Percentiles rank a stretch among this genome's conserved stretches.
Conservation (phyloP, 495 filamentous ascomycete species). For the Hamigera avellanea region DNA sequence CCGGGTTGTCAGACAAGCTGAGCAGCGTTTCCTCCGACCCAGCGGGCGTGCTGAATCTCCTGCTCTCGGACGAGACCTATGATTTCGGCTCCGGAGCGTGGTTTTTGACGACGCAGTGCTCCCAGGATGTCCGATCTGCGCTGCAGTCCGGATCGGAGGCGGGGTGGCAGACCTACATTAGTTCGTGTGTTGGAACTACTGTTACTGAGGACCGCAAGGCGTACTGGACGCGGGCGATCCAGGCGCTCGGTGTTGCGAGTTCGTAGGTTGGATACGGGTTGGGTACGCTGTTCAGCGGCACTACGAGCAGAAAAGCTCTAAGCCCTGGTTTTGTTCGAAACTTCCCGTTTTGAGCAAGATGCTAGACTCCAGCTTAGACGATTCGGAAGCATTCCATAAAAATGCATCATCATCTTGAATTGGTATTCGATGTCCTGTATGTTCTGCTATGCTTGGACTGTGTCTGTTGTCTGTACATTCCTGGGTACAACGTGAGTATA, state of each 20-base stretch:
- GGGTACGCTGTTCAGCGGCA: too few species aligned
- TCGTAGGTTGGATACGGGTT: neutral
- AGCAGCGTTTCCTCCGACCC: slow-evolving; percentile 21
- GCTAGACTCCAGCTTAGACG: too few species aligned
- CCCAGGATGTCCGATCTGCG: slow-evolving; percentile 21
- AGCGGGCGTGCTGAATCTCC: slow-evolving; percentile 43
- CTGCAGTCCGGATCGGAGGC: slow-evolving; percentile 39
- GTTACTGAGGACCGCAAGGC: slow-evolving; percentile 34
- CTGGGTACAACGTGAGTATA: too few species aligned
- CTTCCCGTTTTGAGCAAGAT: too few species aligned
- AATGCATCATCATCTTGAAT: too few species aligned
- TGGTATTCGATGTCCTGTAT: too few species aligned
- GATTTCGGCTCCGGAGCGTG: slow-evolving; percentile 68
- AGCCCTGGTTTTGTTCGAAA: too few species aligned
- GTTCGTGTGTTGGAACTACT: slow-evolving; percentile 46
- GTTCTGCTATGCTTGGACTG: too few species aligned
- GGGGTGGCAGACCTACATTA: slow-evolving; percentile 53
- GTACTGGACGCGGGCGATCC: slow-evolving; percentile 41
- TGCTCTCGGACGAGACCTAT: slow-evolving; percentile 42
- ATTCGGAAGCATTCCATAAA: too few species aligned
- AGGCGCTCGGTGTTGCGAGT: slow-evolving; percentile 22
- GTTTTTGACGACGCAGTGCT: slow-evolving; percentile 61
- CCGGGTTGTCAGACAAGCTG: slow-evolving; percentile 30
- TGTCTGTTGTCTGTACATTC: too few species aligned
- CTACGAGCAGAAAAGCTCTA: too few species aligned